Evolutionary conservation across 306 rosid genomes (phyloP).

Genomic region (apple (Malus domestica)): ASM211411v1 NC_041803.1:42875501-42876000

Average conservation of each 20-base stretch:
- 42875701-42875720: constrained; percentile 10
- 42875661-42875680: constrained; percentile 35
- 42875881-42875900: constrained; percentile 8
- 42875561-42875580: neutral
- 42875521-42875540: constrained; percentile 5
- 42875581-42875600: neutral
- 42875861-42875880: neutral
- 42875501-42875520: constrained; percentile 17
- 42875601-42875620: neutral
- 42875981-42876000: constrained; percentile 24
- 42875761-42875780: constrained; percentile 30
- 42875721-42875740: constrained; percentile 16
- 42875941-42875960: constrained; percentile 4
- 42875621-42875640: neutral
- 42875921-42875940: constrained; percentile 12
- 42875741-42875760: constrained; percentile 16
- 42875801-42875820: constrained; percentile 37
- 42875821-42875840: constrained; percentile 21
- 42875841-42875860: neutral
- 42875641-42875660: constrained; percentile 11
- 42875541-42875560: neutral
- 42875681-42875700: constrained; percentile 14
- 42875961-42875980: neutral
- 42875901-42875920: constrained; percentile 11
- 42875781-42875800: constrained; percentile 42